Evolutionary conservation across 2,329 filamentous ascomycete genomes (phyloP).

Genomic region (Ophioceras dolichostomum): DNA sequence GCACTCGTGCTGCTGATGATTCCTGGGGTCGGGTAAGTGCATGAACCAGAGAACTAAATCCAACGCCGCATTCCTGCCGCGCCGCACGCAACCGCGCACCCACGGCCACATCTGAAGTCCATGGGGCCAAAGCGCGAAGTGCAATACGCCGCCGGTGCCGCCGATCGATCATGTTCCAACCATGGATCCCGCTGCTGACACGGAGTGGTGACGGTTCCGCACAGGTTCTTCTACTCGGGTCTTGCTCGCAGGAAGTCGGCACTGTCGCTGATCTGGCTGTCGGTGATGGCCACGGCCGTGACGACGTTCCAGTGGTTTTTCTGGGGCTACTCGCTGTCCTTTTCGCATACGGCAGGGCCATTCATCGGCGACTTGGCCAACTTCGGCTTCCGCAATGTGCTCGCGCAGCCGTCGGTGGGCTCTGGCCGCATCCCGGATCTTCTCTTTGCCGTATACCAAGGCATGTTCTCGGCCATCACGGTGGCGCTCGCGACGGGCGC

Average conservation of each 20-base stretch:
- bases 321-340: slow-evolving; percentile 82
- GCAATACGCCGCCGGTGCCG: too few species aligned
- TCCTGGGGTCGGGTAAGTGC: slow-evolving; percentile 63
- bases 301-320: slow-evolving; percentile 85
- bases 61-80: background rate
- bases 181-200: too few species aligned
- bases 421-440: slow-evolving; percentile 64
- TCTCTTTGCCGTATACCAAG: slow-evolving; percentile 74
- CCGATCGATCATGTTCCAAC: too few species aligned
- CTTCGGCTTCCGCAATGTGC: slow-evolving; percentile 68
- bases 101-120: too few species aligned
- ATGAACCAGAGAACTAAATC: background rate
- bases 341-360: slow-evolving; percentile 65
- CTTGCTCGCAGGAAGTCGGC: slow-evolving; percentile 83
- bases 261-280: slow-evolving; percentile 73
- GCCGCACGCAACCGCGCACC: background rate
- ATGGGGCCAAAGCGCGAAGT: too few species aligned
- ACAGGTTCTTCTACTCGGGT: slow-evolving; percentile 79
- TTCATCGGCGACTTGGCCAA: slow-evolving; percentile 74
- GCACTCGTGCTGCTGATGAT: slow-evolving; percentile 87
- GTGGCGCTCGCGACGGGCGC: slow-evolving; percentile 50
- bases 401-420: slow-evolving; percentile 65
- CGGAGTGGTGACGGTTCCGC: too few species aligned
- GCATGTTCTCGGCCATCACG: slow-evolving; percentile 86
- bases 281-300: slow-evolving; percentile 68